Conservation (phyloP, 768 basidiomycete genomes). For the Tylopilus subfusipes region DNA sequence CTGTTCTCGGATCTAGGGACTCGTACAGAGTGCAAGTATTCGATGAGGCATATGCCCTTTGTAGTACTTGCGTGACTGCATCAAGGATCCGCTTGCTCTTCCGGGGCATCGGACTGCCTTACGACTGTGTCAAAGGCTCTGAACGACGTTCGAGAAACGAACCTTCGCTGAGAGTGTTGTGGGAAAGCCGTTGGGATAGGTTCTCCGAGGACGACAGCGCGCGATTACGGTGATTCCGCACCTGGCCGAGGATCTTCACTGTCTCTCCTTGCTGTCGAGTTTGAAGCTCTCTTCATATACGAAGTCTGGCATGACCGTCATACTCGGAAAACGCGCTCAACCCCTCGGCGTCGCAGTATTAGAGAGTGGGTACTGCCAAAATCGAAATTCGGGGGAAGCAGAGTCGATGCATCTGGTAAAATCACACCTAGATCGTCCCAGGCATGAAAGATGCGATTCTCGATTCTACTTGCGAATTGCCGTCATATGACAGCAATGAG, state of each 20-base stretch:
- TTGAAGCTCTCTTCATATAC: neutral
- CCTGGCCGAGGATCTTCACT: neutral
- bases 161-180: slow-evolving; percentile 8
- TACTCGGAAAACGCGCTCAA: neutral
- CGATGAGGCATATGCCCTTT: slow-evolving; percentile 1
- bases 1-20: neutral
- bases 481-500: neutral
- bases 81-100: slow-evolving; percentile 5
- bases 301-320: slow-evolving; percentile 1
- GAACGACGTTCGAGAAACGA: neutral
- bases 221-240: neutral
- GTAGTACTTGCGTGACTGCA: neutral
- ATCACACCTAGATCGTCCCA: slow-evolving; percentile 6
- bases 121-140: neutral
- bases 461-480: slow-evolving; percentile 2
- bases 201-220: slow-evolving; percentile 17
- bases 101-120: neutral
- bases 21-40: neutral
- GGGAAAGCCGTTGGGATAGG: slow-evolving; percentile 1
- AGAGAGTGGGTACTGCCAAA: neutral
- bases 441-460: neutral
- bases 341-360: neutral
- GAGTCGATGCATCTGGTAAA: slow-evolving; percentile 9
- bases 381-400: slow-evolving; percentile 6
- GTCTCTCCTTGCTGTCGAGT: slow-evolving; percentile 1